Evolutionary conservation across 2,329 filamentous ascomycete genomes (phyloP).

Genomic region (Fonsecaea monophora): DNA sequence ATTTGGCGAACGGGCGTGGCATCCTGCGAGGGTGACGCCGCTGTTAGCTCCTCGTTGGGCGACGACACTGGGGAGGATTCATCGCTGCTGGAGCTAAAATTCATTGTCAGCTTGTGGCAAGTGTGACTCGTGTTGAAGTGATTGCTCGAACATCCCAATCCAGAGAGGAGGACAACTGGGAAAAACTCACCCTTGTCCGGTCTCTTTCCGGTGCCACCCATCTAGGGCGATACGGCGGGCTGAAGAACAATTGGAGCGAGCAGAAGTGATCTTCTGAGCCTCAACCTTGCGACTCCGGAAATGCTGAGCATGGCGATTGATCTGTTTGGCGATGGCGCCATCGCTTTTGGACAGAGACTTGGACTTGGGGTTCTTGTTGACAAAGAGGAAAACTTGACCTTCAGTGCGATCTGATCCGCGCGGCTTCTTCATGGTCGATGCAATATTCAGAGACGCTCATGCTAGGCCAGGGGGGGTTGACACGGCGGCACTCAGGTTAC

Average conservation of each 20-base stretch:
- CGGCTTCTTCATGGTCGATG: slow-evolving; percentile 30
- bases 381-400: slow-evolving; percentile 33
- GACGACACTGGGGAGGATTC: slow-evolving; percentile 25
- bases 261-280: slow-evolving; percentile 29
- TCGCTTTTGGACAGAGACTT: slow-evolving; percentile 38
- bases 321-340: slow-evolving; percentile 34
- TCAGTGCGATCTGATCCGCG: slow-evolving; percentile 21
- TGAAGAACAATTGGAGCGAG: slow-evolving; percentile 32
- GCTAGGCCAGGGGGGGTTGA: slow-evolving; percentile 3
- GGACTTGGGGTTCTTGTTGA: slow-evolving; percentile 37
- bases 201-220: slow-evolving; percentile 35
- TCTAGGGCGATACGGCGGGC: slow-evolving; percentile 35
- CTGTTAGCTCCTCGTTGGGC: slow-evolving; percentile 14
- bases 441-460: slow-evolving; percentile 6
- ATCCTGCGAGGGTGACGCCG: slow-evolving; percentile 11
- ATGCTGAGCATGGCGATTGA: slow-evolving; percentile 37
- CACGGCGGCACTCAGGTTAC: not conserved
- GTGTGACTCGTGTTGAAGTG: not conserved
- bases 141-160: not conserved
- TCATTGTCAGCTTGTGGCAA: slow-evolving; percentile 11
- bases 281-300: slow-evolving; percentile 34
- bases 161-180: not conserved
- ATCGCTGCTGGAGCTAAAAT: slow-evolving; percentile 26
- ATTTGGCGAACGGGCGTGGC: slow-evolving; percentile 1
- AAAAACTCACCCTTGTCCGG: slow-evolving; percentile 20